Evolutionary conservation across 75 land plant species (phyloP).

Genomic region (Azolla pinnata): DNA sequence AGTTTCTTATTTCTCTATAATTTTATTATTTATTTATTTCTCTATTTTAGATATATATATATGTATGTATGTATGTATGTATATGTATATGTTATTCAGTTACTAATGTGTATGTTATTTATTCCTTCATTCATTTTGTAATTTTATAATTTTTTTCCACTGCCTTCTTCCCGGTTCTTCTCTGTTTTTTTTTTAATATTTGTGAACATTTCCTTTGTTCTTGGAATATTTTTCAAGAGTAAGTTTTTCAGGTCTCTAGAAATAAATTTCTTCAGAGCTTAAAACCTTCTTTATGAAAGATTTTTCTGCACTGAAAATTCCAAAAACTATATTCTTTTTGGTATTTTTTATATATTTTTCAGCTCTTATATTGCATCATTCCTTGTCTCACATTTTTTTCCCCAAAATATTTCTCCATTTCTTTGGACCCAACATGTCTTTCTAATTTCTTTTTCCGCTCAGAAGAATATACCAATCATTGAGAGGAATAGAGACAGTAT

Average conservation of each 20-base stretch:
- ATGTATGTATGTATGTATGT: constrained; percentile 2
- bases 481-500: too few species aligned
- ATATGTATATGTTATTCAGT: not conserved
- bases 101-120: not conserved
- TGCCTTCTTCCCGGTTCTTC: not conserved
- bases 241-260: not conserved
- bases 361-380: not conserved
- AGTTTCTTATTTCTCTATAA: too few species aligned
- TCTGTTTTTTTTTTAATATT: not conserved
- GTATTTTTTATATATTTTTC: not conserved
- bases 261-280: not conserved
- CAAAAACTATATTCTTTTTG: not conserved
- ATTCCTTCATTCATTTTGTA: not conserved
- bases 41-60: not conserved
- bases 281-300: not conserved
- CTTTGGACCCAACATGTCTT: too few species aligned
- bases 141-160: not conserved
- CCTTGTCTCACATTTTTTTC: not conserved
- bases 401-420: too few species aligned
- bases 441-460: too few species aligned
- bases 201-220: not conserved
- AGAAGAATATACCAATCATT: too few species aligned
- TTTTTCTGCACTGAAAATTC: not conserved
- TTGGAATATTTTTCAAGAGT: not conserved
- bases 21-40: too few species aligned